phyloP scores from a whole-genome alignment of 768 basidiomycete genomes.

The Collybia nuda region DNA sequence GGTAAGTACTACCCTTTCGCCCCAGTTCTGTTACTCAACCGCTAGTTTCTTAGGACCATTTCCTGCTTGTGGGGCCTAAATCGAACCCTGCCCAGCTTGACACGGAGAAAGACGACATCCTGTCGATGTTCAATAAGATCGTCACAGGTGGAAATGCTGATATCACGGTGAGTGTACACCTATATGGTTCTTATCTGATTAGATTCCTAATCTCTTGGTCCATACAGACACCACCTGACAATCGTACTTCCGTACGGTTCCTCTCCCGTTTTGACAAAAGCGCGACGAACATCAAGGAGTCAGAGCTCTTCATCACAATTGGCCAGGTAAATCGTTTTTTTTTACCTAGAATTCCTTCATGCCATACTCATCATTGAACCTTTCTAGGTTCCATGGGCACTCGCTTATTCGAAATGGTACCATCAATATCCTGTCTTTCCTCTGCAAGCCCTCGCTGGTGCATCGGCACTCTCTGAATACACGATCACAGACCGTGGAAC shows the following conservation, averaged over 20 bases:
- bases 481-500: slow-evolving; percentile 53
- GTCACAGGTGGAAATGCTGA: slow-evolving; percentile 44
- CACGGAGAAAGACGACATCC: slow-evolving; percentile 26
- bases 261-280: slow-evolving; percentile 45
- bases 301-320: slow-evolving; percentile 44
- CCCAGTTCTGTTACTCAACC: neutral
- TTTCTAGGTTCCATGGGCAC: slow-evolving; percentile 54
- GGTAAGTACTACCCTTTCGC: slow-evolving; percentile 24
- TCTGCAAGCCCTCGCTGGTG: slow-evolving; percentile 44
- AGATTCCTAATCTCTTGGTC: neutral
- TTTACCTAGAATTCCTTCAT: neutral
- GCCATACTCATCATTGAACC: no score
- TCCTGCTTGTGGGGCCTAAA: slow-evolving; percentile 46
- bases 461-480: slow-evolving; percentile 48
- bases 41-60: slow-evolving; percentile 41
- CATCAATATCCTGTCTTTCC: slow-evolving; percentile 59
- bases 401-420: slow-evolving; percentile 54
- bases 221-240: neutral
- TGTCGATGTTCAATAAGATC: slow-evolving; percentile 48
- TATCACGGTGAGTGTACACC: slow-evolving; percentile 26
- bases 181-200: neutral
- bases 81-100: slow-evolving; percentile 44
- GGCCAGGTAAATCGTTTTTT: slow-evolving; percentile 46
- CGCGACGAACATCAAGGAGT: slow-evolving; percentile 61
- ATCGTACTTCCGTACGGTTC: neutral